Conservation (phyloP, 2,329 filamentous ascomycete genomes). For the Pezicula radicicola region DNA sequence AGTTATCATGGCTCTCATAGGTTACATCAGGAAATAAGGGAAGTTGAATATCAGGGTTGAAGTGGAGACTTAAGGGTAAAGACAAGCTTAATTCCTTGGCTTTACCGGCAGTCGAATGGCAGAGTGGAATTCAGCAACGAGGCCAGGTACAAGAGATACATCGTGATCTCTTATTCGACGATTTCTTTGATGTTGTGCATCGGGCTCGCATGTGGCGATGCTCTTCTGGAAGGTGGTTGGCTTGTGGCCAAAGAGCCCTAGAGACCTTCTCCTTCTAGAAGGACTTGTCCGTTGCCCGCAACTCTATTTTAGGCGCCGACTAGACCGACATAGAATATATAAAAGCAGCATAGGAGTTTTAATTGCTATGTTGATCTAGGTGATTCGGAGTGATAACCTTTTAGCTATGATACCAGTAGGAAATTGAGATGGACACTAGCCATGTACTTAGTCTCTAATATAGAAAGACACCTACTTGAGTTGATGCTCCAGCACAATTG, state of each 20-base stretch:
- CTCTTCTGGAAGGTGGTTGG: constrained; percentile 8
- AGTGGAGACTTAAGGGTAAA: background rate
- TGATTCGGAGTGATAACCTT: no score
- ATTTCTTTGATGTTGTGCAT: no score
- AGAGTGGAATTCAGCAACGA: constrained; percentile 3
- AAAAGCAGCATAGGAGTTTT: no score
- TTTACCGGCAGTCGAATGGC: constrained; percentile 17
- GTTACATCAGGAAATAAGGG: background rate
- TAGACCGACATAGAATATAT: no score
- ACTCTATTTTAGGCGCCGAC: background rate
- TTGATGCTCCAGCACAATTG: no score
- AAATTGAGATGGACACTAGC: no score
- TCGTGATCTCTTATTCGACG: constrained; percentile 9
- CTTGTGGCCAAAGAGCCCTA: constrained; percentile 1
- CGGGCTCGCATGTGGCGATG: constrained; percentile 1
- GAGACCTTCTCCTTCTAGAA: constrained; percentile 9
- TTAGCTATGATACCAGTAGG: no score
- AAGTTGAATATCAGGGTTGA: background rate
- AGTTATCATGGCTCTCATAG: background rate
- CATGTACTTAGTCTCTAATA: no score
- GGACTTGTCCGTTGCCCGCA: background rate
- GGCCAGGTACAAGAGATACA: background rate
- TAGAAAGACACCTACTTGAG: no score
- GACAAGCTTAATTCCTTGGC: background rate
- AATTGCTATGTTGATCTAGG: no score